Percentiles rank a stretch among this genome's conserved stretches.
Conservation (phyloP, 192 early-diverging fungal species). For the Coemansia javaensis region DNA sequence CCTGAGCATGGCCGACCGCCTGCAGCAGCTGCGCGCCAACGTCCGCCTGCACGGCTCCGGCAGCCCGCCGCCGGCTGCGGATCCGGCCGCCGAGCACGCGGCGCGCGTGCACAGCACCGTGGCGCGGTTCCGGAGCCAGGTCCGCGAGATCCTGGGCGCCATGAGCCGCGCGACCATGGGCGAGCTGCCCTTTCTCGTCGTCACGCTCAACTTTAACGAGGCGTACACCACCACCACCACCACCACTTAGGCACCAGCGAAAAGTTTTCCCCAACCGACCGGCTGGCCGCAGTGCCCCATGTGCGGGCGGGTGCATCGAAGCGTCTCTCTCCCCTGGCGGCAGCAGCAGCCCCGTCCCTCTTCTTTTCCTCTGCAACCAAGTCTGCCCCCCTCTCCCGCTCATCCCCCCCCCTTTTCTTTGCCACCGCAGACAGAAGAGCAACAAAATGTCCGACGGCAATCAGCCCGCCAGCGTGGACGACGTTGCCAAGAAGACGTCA, state of each 20-base stretch:
- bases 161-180: conserved; percentile 63
- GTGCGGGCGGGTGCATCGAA: no score
- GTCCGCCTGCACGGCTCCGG: conserved; percentile 15
- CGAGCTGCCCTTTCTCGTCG: conserved; percentile 67
- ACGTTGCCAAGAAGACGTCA: conserved; percentile 52
- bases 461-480: conserved; percentile 17
- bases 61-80: conserved; percentile 16
- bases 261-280: background rate
- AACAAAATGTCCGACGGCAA: conserved; percentile 31
- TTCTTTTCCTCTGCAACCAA: background rate
- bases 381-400: no score
- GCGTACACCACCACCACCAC: conserved; percentile 37
- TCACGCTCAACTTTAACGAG: conserved; percentile 81
- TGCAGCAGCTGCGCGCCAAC: conserved; percentile 32
- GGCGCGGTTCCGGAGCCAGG: conserved; percentile 45
- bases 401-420: no score
- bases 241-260: background rate
- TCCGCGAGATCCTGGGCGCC: conserved; percentile 53
- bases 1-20: conserved; percentile 17
- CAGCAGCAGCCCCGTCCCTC: no score
- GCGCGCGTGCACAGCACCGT: conserved; percentile 36
- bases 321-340: no score
- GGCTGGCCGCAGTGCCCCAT: background rate
- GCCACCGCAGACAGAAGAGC: background rate
- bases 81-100: conserved; percentile 42